Evolutionary conservation across 2,329 filamentous ascomycete species (phyloP).

Genomic region (Cladosporium sp.): DNA sequence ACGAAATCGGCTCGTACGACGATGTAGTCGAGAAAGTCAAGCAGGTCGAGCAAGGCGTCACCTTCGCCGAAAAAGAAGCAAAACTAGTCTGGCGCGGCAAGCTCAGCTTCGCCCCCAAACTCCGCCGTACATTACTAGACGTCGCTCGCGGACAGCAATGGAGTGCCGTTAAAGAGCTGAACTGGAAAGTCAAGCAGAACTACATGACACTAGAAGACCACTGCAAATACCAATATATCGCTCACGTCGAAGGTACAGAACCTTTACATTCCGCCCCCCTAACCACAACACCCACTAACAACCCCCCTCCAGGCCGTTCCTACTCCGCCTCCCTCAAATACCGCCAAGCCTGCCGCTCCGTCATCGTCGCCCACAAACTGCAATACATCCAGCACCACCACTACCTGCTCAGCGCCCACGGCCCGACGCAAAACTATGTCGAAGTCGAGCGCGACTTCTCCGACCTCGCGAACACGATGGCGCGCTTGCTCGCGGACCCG

Average conservation of each 20-base stretch:
- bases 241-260: slow-evolving; percentile 24
- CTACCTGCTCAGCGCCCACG: slow-evolving; percentile 17
- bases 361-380: slow-evolving; percentile 45
- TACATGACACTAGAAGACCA: slow-evolving; percentile 21
- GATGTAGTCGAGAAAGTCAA: slow-evolving; percentile 26
- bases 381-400: slow-evolving; percentile 46
- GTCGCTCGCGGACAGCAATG: slow-evolving; percentile 27
- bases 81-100: slow-evolving; percentile 28
- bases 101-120: slow-evolving; percentile 21
- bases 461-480: slow-evolving; percentile 32
- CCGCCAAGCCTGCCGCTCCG: slow-evolving; percentile 33
- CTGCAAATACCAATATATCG: slow-evolving; percentile 23
- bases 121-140: slow-evolving; percentile 28
- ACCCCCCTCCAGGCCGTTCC: slow-evolving; percentile 16
- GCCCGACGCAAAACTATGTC: slow-evolving; percentile 21
- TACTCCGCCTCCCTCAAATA: slow-evolving; percentile 31
- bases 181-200: slow-evolving; percentile 20
- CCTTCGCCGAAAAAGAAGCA: slow-evolving; percentile 4
- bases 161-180: slow-evolving; percentile 30
- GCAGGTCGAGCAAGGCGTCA: slow-evolving; percentile 8
- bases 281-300: not conserved
- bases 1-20: slow-evolving; percentile 23
- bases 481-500: slow-evolving; percentile 39
- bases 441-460: slow-evolving; percentile 36
- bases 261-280: slow-evolving; percentile 15